phyloP scores from a whole-genome alignment of 169 alveolate genomes.

The Neospora caninum region DNA sequence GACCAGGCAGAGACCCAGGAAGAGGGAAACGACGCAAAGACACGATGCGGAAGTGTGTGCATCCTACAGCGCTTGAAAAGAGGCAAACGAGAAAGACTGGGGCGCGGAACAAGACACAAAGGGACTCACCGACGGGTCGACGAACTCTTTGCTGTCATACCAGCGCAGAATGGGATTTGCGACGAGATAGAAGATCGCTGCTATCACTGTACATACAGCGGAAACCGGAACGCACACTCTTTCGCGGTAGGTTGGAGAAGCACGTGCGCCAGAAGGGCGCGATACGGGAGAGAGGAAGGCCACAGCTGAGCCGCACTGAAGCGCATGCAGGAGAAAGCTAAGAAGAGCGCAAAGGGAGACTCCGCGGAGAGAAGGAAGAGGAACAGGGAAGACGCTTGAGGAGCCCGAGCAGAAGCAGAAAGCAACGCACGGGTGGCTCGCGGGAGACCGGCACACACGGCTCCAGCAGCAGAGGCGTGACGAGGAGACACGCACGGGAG shows the following conservation, averaged over 20 bases:
- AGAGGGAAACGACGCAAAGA: background rate
- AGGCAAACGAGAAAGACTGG: background rate
- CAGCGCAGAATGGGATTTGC: constrained; percentile 61
- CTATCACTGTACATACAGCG: constrained; percentile 34
- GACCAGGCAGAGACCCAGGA: no score
- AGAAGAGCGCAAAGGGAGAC: background rate
- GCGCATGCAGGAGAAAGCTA: background rate
- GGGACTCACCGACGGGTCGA: constrained; percentile 51
- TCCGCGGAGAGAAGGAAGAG: no score
- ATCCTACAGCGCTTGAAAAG: background rate
- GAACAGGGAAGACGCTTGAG: no score
- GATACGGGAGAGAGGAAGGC: background rate
- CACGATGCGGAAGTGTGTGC: background rate
- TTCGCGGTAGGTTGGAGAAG: background rate
- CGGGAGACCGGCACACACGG: no score
- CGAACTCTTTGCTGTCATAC: constrained; percentile 56
- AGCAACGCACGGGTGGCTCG: no score
- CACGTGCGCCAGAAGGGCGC: background rate
- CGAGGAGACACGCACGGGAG: no score
- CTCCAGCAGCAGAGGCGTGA: no score
- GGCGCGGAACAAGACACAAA: background rate
- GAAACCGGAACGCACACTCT: background rate
- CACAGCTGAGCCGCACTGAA: background rate
- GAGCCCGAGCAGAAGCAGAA: no score
- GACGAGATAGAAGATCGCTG: constrained; percentile 41